Conservation (phyloP, 257 asterid species). For the Catharanthus roseus region DNA sequence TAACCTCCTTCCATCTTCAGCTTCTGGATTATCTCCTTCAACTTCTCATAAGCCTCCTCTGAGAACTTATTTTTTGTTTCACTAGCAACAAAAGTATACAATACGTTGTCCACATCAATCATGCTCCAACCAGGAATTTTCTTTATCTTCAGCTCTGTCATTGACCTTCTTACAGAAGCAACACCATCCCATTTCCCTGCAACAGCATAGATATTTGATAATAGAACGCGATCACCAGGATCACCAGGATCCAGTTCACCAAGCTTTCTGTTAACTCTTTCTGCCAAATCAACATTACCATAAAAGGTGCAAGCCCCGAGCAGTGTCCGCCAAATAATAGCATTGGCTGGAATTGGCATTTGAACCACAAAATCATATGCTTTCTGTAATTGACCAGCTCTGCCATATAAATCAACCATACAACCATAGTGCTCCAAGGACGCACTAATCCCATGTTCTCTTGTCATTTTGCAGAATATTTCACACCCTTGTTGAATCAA, state of each 20-base stretch:
- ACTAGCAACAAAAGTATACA: slow-evolving; percentile 47
- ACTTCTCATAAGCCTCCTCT: slow-evolving; percentile 46
- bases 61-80: slow-evolving; percentile 26
- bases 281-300: slow-evolving; percentile 63
- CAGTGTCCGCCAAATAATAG: slow-evolving; percentile 79
- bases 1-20: slow-evolving; percentile 54
- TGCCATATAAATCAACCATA: slow-evolving; percentile 83
- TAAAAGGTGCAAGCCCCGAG: slow-evolving; percentile 83
- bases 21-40: slow-evolving; percentile 42
- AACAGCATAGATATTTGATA: slow-evolving; percentile 73
- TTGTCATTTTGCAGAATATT: slow-evolving; percentile 52
- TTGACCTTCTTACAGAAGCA: slow-evolving; percentile 46
- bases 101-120: slow-evolving; percentile 53
- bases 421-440: slow-evolving; percentile 85
- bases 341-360: slow-evolving; percentile 67
- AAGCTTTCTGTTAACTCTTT: slow-evolving; percentile 51
- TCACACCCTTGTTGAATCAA: slow-evolving; percentile 52
- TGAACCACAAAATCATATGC: slow-evolving; percentile 58
- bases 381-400: slow-evolving; percentile 58
- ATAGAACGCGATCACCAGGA: slow-evolving; percentile 58
- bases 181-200: slow-evolving; percentile 76
- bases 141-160: slow-evolving; percentile 44
- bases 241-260: slow-evolving; percentile 60
- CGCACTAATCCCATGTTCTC: slow-evolving; percentile 45
- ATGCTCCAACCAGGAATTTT: slow-evolving; percentile 81